Conservation (phyloP, 1,139 yeast species). For the Kluyveromyces marxianus region DNA sequence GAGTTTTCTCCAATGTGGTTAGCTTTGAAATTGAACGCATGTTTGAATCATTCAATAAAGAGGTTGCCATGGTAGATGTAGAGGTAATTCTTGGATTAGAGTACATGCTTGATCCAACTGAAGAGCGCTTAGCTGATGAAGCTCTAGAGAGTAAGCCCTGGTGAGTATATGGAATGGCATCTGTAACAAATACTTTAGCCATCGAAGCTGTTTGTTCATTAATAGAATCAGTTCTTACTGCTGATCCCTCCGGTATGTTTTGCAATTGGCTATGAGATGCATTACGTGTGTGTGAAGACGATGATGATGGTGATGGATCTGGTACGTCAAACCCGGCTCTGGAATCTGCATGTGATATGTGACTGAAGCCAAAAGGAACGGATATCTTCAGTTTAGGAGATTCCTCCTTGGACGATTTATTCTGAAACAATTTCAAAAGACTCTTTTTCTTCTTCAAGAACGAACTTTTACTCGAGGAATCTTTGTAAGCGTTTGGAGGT, state of each 20-base stretch:
- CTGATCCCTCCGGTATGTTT: not conserved
- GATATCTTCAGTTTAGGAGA: constrained; percentile 14
- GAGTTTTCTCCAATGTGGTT: constrained; percentile 12
- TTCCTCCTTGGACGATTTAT: constrained; percentile 9
- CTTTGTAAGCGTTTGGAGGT: constrained; percentile 23
- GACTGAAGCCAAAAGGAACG: constrained; percentile 26
- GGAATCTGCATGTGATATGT: constrained; percentile 28
- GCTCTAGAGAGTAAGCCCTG: not conserved
- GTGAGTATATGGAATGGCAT: constrained; percentile 12
- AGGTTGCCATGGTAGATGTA: constrained; percentile 28
- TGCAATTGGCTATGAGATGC: not conserved
- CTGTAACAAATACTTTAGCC: constrained; percentile 23
- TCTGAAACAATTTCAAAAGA: constrained; percentile 23
- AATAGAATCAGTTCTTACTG: not conserved
- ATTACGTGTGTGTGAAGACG: too few species aligned
- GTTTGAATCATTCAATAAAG: constrained; percentile 21
- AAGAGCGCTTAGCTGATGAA: constrained; percentile 4
- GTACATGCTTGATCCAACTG: constrained; percentile 8
- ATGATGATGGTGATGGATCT: not conserved
- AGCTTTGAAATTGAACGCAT: constrained; percentile 13
- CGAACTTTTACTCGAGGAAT: constrained; percentile 3
- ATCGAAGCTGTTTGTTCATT: constrained; percentile 7
- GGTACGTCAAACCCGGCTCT: constrained; percentile 6
- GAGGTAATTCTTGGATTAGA: constrained; percentile 22
- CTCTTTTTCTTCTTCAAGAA: constrained; percentile 13